phyloP scores from a whole-genome alignment of 768 basidiomycete species.

The Mycena olivaceomarginata region DNA sequence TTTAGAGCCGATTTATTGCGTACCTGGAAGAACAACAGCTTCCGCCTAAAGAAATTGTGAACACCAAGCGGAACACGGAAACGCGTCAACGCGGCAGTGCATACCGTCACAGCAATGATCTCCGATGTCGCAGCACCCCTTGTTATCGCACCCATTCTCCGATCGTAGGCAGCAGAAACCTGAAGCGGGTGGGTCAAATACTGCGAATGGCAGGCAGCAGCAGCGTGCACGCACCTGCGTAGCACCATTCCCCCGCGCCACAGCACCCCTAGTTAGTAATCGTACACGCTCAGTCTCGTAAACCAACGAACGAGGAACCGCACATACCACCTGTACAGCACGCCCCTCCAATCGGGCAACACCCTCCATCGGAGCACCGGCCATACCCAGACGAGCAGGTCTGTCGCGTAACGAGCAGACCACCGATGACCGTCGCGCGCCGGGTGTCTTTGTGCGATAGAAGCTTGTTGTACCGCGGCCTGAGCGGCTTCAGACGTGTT shows the following conservation, averaged over 20 bases:
- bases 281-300: neutral
- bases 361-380: neutral
- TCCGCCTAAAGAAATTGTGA: neutral
- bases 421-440: neutral
- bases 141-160: slow-evolving; percentile 14
- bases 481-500: neutral
- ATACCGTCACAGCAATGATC: slow-evolving; percentile 19
- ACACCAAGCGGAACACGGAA: neutral
- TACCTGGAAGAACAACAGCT: slow-evolving; percentile 4
- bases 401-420: neutral
- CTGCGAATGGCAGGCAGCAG: neutral
- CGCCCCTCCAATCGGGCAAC: neutral
- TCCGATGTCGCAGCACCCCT: slow-evolving; percentile 4
- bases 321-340: neutral
- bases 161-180: slow-evolving; percentile 10
- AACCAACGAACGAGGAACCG: neutral
- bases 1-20: neutral
- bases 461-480: neutral
- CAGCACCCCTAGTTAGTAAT: neutral
- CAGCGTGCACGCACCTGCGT: neutral
- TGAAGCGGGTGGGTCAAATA: neutral
- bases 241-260: neutral
- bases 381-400: neutral
- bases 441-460: neutral
- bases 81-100: neutral